phyloP scores from a whole-genome alignment of 2,329 filamentous ascomycete genomes.

The Fusarium protoensiforme region DNA sequence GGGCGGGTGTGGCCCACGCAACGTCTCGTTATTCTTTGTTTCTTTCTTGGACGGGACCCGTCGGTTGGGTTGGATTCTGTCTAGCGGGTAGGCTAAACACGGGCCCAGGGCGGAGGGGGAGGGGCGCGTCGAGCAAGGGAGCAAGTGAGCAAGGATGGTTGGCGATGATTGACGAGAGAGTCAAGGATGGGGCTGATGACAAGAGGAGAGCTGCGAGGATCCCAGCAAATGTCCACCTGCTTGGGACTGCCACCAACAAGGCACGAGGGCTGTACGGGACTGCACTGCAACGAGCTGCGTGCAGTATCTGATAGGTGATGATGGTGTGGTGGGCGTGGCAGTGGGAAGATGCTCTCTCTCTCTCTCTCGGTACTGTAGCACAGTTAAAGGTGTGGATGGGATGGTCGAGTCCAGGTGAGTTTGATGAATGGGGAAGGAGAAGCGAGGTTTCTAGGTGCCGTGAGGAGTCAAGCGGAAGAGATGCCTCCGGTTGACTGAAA shows the following conservation, averaged over 20 bases:
- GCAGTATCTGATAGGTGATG: slow-evolving; percentile 2
- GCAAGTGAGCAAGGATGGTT: slow-evolving; percentile 6
- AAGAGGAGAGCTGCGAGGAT: background rate
- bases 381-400: background rate
- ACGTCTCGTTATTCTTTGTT: slow-evolving; percentile 9
- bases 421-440: slow-evolving; percentile 28
- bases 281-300: slow-evolving; percentile 1
- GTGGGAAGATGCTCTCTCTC: background rate
- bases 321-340: background rate
- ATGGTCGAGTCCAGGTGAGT: background rate
- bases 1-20: slow-evolving; percentile 28
- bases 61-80: slow-evolving; percentile 24
- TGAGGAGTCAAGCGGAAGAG: slow-evolving; percentile 5
- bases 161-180: slow-evolving; percentile 1
- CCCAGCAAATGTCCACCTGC: background rate
- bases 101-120: slow-evolving; percentile 29
- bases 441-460: background rate
- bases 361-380: background rate
- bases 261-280: background rate
- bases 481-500: slow-evolving; percentile 11
- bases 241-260: slow-evolving; percentile 11
- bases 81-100: slow-evolving; percentile 42
- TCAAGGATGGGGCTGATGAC: slow-evolving; percentile 6
- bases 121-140: background rate
- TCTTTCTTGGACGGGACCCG: slow-evolving; percentile 8